Conservation (phyloP, 2,329 filamentous ascomycete genomes). For the Blastomyces emzantsi region DNA sequence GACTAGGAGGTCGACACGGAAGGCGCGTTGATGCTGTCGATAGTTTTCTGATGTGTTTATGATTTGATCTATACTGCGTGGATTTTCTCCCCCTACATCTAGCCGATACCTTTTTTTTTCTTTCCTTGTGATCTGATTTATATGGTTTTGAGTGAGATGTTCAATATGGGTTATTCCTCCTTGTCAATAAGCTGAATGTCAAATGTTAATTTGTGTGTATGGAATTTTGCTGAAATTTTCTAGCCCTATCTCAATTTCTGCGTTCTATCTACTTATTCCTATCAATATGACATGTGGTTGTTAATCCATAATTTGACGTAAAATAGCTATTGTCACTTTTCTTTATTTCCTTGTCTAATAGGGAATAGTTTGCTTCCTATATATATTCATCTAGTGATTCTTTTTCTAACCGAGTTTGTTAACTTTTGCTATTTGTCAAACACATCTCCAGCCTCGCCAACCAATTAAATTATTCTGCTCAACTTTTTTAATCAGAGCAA, state of each 20-base stretch:
- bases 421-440: no score
- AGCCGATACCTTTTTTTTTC: neutral
- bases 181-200: neutral
- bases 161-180: neutral
- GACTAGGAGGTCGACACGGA: constrained; percentile 9
- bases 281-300: no score
- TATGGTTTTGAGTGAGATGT: constrained; percentile 1
- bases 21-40: neutral
- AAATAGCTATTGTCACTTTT: no score
- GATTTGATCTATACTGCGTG: neutral
- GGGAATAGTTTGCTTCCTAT: no score
- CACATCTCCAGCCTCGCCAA: no score
- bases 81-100: neutral
- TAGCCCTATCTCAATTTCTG: neutral
- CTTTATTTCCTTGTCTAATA: no score
- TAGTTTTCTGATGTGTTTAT: neutral
- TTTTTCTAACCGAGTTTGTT: no score
- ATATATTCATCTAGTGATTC: no score
- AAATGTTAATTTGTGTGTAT: neutral
- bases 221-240: neutral
- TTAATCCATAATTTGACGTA: no score
- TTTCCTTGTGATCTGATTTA: neutral
- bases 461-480: no score
- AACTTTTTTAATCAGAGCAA: no score
- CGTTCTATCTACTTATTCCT: no score